Conservation (phyloP, 1,284 basidiomycete genomes). For the Leccinum pachyderme region DNA sequence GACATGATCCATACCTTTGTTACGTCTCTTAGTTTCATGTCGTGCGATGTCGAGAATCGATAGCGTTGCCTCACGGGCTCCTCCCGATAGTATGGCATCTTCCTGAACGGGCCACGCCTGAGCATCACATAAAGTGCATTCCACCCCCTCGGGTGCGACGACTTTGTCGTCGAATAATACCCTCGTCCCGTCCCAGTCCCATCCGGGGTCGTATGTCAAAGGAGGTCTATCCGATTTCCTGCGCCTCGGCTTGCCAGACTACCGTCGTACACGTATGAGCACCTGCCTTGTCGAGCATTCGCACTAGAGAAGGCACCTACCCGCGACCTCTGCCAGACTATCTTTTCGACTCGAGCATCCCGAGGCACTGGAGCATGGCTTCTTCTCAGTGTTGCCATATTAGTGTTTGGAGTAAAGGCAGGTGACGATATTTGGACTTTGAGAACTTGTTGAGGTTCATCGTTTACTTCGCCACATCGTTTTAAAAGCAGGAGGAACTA, state of each 20-base stretch:
- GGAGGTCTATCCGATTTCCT: slow-evolving; percentile 12
- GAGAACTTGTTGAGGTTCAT: neutral
- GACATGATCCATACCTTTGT: slow-evolving; percentile 13
- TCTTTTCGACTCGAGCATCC: slow-evolving; percentile 10
- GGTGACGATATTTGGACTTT: slow-evolving; percentile 4
- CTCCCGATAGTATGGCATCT: neutral
- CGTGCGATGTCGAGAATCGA: slow-evolving; percentile 23
- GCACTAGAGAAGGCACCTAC: slow-evolving; percentile 5
- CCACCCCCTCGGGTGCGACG: neutral
- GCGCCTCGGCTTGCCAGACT: slow-evolving; percentile 23
- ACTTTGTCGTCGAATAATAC: slow-evolving; percentile 4
- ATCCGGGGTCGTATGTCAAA: slow-evolving; percentile 19
- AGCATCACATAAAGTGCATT: neutral
- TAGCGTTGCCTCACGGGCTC: slow-evolving; percentile 1
- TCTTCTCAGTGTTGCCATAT: slow-evolving; percentile 24
- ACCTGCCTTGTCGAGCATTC: neutral
- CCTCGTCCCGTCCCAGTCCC: slow-evolving; percentile 27
- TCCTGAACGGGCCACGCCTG: neutral
- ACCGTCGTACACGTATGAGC: slow-evolving; percentile 4
- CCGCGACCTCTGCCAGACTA: slow-evolving; percentile 15
- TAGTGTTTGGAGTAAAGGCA: neutral
- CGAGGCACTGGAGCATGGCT: slow-evolving; percentile 11
- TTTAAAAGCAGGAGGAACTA: slow-evolving; percentile 13
- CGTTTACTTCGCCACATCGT: neutral
- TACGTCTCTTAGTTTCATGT: neutral